These are phyloP conservation scores for Colletotrichum sp. DNA, from an alignment of 2,329 filamentous ascomycete genomes.

Conservation along the genomic window DNA sequence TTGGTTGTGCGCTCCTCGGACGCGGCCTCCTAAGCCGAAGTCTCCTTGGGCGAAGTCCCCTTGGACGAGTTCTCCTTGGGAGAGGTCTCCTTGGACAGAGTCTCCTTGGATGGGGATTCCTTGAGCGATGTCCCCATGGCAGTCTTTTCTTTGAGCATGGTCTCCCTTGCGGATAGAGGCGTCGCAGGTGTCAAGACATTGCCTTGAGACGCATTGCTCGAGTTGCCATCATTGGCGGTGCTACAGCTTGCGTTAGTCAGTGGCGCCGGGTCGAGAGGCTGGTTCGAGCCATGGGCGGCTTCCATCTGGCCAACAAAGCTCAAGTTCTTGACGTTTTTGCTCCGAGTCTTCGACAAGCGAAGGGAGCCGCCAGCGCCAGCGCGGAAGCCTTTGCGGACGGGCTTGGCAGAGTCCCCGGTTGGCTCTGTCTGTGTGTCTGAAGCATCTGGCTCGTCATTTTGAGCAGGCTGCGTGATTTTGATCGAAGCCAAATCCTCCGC, in stretches of 20 bases:
- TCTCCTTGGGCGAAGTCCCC: not conserved
- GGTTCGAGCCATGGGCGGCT: not conserved
- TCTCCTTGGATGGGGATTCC: too few species aligned
- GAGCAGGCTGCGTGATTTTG: not conserved
- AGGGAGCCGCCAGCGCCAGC: constrained; percentile 37
- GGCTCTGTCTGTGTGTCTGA: not conserved
- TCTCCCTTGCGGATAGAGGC: not conserved
- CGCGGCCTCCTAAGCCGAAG: not conserved
- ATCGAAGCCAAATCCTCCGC: not conserved
- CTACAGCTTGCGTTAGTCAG: not conserved
- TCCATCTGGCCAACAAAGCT: not conserved
- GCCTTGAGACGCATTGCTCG: not conserved
- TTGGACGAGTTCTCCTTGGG: not conserved
- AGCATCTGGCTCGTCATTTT: not conserved
- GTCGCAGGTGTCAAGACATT: not conserved
- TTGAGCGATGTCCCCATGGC: too few species aligned
- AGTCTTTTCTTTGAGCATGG: not conserved
- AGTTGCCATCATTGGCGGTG: not conserved
- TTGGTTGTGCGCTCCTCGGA: not conserved
- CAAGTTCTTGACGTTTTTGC: constrained; percentile 11
- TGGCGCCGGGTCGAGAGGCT: not conserved
- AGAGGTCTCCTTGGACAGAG: not conserved
- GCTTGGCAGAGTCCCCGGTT: not conserved
- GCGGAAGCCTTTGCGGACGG: constrained; percentile 27
- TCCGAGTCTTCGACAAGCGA: constrained; percentile 34